Percentiles rank a stretch among this genome's conserved stretches.
These are phyloP conservation scores for Panicum hallii DNA, from an alignment of 202 grass and related monocot genomes.

Conservation along the genomic window DNA sequence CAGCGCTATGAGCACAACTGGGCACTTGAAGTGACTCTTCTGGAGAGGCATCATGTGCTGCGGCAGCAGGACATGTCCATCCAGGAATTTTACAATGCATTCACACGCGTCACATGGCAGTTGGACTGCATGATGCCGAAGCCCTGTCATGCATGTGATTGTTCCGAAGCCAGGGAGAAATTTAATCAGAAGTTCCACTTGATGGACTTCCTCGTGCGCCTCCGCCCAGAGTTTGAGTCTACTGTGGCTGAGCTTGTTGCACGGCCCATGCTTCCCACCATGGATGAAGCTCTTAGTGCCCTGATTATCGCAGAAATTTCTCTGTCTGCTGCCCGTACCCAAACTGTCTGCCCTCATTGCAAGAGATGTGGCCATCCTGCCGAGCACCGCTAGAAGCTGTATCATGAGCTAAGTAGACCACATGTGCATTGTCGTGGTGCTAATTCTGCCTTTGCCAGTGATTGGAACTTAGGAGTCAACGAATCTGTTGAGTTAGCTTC, in stretches of 20 bases:
- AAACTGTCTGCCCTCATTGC: slow-evolving; percentile 26
- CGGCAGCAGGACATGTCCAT: slow-evolving; percentile 8
- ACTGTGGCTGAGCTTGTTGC: slow-evolving; percentile 5
- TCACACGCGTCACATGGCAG: not conserved
- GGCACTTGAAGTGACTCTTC: not conserved
- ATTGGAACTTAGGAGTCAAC: too few species aligned
- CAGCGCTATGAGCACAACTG: not conserved
- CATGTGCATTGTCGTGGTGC: not conserved
- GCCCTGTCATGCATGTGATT: not conserved
- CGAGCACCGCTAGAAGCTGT: not conserved
- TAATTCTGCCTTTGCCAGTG: not conserved
- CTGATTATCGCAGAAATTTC: not conserved
- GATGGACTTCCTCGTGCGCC: not conserved
- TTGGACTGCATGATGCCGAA: not conserved
- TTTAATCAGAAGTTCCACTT: not conserved
- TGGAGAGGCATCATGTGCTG: not conserved
- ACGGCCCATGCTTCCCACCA: not conserved
- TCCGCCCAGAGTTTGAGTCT: not conserved
- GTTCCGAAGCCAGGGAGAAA: not conserved
- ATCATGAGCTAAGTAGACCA: not conserved
- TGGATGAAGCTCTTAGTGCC: not conserved
- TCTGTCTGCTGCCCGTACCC: not conserved
- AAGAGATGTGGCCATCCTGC: not conserved
- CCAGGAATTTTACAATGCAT: slow-evolving; percentile 10
- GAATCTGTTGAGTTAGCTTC: too few species aligned